Evolutionary conservation across 2,329 filamentous ascomycete genomes (phyloP).

Genomic region (Epichloe scottii): DNA sequence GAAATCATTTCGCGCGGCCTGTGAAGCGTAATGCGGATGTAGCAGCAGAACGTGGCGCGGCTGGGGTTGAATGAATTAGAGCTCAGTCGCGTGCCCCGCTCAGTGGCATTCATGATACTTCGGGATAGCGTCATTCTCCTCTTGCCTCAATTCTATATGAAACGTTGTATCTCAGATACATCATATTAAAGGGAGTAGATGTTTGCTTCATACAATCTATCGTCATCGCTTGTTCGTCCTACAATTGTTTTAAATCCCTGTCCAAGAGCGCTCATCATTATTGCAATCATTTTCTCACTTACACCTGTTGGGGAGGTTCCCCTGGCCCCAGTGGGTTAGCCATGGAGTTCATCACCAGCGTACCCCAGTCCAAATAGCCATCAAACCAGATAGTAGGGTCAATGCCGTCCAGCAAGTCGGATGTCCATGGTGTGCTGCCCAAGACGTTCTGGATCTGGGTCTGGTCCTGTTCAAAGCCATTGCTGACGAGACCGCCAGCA

Average conservation of each 20-base stretch:
- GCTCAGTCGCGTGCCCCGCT: background rate
- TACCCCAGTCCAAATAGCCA: constrained; percentile 22
- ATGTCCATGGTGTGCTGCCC: constrained; percentile 17
- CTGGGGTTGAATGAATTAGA: background rate
- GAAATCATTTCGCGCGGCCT: too few species aligned
- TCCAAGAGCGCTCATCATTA: background rate
- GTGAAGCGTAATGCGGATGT: too few species aligned
- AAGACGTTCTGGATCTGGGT: constrained; percentile 15
- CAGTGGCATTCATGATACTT: background rate
- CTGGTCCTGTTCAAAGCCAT: constrained; percentile 12
- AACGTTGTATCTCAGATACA: too few species aligned
- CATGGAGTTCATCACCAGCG: constrained; percentile 20
- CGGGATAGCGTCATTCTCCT: too few species aligned
- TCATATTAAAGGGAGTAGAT: too few species aligned
- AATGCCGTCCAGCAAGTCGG: constrained; percentile 19
- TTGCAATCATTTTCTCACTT: background rate
- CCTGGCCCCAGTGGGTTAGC: constrained; percentile 8
- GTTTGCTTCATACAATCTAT: too few species aligned
- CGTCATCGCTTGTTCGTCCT: background rate
- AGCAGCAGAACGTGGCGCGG: too few species aligned
- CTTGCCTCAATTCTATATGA: too few species aligned
- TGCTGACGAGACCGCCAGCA: constrained; percentile 3
- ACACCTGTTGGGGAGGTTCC: constrained; percentile 5
- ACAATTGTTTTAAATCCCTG: background rate
- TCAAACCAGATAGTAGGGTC: constrained; percentile 24